Percentiles rank a stretch among this genome's conserved stretches.
These are phyloP conservation scores for Curvularia hawaiiensis DNA, from an alignment of 2,329 filamentous ascomycete genomes.

Conservation along the genomic window DNA sequence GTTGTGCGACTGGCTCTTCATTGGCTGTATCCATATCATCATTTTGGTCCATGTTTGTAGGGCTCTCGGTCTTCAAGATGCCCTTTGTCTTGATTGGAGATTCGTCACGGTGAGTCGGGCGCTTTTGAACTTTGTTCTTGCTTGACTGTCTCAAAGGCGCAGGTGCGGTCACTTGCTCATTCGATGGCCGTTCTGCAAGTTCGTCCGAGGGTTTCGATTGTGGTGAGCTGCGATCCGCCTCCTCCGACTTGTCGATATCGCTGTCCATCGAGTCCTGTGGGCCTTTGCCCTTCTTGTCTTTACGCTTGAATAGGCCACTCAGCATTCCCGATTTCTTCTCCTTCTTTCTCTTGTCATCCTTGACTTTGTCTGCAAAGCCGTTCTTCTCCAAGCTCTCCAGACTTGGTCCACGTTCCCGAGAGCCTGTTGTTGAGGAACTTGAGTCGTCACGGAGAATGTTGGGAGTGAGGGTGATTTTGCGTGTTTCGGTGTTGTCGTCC, in stretches of 20 bases:
- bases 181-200: constrained; percentile 32
- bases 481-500: constrained; percentile 91
- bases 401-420: constrained; percentile 63
- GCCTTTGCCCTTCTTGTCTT: constrained; percentile 60
- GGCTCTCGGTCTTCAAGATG: constrained; percentile 40
- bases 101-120: constrained; percentile 36
- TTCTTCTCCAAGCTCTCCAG: constrained; percentile 78
- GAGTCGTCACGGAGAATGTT: constrained; percentile 86
- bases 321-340: constrained; percentile 74
- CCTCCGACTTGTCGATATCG: constrained; percentile 55
- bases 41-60: constrained; percentile 31
- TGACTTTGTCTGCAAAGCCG: constrained; percentile 62
- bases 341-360: constrained; percentile 78
- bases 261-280: constrained; percentile 40
- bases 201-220: constrained; percentile 42
- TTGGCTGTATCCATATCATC: constrained; percentile 19
- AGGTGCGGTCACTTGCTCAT: constrained; percentile 32
- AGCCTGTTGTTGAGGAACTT: constrained; percentile 46
- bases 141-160: constrained; percentile 40
- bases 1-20: constrained; percentile 23
- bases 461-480: constrained; percentile 95
- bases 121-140: constrained; percentile 49
- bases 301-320: constrained; percentile 70
- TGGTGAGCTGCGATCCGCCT: constrained; percentile 42
- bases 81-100: constrained; percentile 42